Percentiles rank a stretch among this genome's conserved stretches.
phyloP scores from a whole-genome alignment of 768 basidiomycete genomes.

The Dioszegia hungarica region DNA sequence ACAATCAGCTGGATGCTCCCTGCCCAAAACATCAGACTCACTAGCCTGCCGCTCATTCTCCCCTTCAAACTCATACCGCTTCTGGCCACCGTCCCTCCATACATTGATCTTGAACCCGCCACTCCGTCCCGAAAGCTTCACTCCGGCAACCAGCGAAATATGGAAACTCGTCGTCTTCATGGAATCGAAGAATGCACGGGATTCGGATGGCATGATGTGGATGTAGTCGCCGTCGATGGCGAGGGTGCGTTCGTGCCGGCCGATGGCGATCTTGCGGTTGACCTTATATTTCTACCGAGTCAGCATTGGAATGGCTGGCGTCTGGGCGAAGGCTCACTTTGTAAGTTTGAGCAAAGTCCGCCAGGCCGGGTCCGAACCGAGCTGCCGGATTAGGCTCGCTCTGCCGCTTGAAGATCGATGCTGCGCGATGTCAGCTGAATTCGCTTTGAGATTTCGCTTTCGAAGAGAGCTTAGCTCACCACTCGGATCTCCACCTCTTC shows the following conservation, averaged over 20 bases:
- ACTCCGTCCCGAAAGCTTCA: slow-evolving; percentile 61
- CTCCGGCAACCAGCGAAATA: slow-evolving; percentile 75
- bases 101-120: slow-evolving; percentile 83
- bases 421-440: slow-evolving; percentile 49
- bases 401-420: slow-evolving; percentile 87
- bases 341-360: slow-evolving; percentile 76
- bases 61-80: slow-evolving; percentile 96
- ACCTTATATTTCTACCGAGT: slow-evolving; percentile 68
- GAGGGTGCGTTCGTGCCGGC: slow-evolving; percentile 80
- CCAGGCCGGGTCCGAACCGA: slow-evolving; percentile 59
- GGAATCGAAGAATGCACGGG: slow-evolving; percentile 76
- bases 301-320: background rate
- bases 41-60: slow-evolving; percentile 76
- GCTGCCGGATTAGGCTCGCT: slow-evolving; percentile 60
- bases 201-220: slow-evolving; percentile 83
- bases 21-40: slow-evolving; percentile 49
- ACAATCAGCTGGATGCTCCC: background rate
- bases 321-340: slow-evolving; percentile 58
- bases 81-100: slow-evolving; percentile 63
- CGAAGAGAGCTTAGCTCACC: slow-evolving; percentile 52
- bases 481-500: slow-evolving; percentile 74
- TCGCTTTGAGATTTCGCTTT: too few relatives aligned
- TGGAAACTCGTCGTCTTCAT: slow-evolving; percentile 91
- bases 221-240: slow-evolving; percentile 95
- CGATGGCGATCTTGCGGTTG: slow-evolving; percentile 89